Evolutionary conservation across 176 grass and related monocot species (phyloP), one percentile per base, ranked within the genome.

Genomic region (Carex cristatella): DNA sequence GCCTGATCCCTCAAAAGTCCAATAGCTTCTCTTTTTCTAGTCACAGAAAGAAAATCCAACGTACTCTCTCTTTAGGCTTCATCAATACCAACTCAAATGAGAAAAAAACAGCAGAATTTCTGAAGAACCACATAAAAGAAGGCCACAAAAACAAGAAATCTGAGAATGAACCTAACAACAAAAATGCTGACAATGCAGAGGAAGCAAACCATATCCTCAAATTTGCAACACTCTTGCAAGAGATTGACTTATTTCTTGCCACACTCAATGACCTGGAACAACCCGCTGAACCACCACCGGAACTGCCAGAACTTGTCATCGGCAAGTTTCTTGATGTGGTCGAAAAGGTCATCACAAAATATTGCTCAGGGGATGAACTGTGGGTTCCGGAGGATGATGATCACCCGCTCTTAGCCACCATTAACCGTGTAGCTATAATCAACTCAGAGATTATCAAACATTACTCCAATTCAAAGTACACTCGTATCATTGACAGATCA

Each of bases 61-160:
- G 95, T 67, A 98, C 93, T 79, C 88, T 94, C 58, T 98, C 95
- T 15, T 89, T 98, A 27, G 89, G 92, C 60, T 44, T 88, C 88
- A 89, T 98, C 73, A 91, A 89, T 86, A 42, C 89, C 54, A 61
- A 64, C 60, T 84, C 81, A 31, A 51, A 84, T 61, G 73, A 80
- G 14, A 80, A 57, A 59, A 78, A 84, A 63, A 42, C 61, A 31
- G n/a, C 7, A 18, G 85, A 23, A 68, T 69, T 62, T 46, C 40
- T 18, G 42, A 84, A 86, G 33, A 83, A 87, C 14, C 78, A 81
- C 0, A 83, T 81, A 48, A 59, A 44, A 5, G 81, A 92, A 8
- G 70, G 48, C 18, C n/a, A 66, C 13, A 28, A 86, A 85, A 65
- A 35, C 10, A 18, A 55, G 0, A 48, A 60, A 51, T 31, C 61